Evolutionary conservation across 306 rosid genomes (phyloP).

Genomic region (Inga leiocalycina): DNA sequence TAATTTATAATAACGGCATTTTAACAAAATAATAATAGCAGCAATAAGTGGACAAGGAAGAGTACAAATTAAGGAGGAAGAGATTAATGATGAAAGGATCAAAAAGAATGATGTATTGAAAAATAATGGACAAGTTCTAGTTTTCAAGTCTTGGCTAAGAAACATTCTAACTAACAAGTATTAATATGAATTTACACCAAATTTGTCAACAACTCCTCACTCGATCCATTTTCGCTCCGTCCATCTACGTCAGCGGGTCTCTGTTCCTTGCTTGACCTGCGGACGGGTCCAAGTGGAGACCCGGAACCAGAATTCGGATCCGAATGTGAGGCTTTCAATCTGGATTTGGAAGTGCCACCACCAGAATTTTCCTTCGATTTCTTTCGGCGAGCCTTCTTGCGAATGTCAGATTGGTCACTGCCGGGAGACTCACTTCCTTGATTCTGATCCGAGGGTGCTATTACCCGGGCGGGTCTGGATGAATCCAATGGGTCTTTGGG

Average conservation of each 20-base stretch:
- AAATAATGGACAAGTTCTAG: slow-evolving; percentile 26
- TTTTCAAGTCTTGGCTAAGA: slow-evolving; percentile 30
- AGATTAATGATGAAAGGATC: not conserved
- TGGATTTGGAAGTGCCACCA: slow-evolving; percentile 38
- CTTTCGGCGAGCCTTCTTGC: slow-evolving; percentile 66
- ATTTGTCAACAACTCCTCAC: slow-evolving; percentile 34
- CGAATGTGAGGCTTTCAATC: slow-evolving; percentile 37
- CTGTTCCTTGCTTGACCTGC: slow-evolving; percentile 37
- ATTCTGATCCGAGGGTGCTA: slow-evolving; percentile 17
- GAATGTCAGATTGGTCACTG: slow-evolving; percentile 44
- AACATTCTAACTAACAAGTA: slow-evolving; percentile 42
- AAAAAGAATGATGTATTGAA: slow-evolving; percentile 13
- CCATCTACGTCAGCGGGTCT: slow-evolving; percentile 39
- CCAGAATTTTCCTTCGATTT: slow-evolving; percentile 57
- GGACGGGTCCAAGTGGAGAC: not conserved
- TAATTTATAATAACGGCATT: not conserved
- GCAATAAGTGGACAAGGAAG: not conserved
- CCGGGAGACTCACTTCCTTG: slow-evolving; percentile 34
- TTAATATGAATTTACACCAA: slow-evolving; percentile 16
- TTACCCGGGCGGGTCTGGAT: slow-evolving; percentile 3
- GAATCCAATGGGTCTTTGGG: slow-evolving; percentile 47
- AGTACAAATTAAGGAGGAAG: not conserved
- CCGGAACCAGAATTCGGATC: slow-evolving; percentile 25
- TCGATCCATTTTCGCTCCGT: slow-evolving; percentile 37
- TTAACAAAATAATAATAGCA: not conserved